Evolutionary conservation across 2,329 filamentous ascomycete species (phyloP).

Genomic region (Metarhizium brunneum): DNA sequence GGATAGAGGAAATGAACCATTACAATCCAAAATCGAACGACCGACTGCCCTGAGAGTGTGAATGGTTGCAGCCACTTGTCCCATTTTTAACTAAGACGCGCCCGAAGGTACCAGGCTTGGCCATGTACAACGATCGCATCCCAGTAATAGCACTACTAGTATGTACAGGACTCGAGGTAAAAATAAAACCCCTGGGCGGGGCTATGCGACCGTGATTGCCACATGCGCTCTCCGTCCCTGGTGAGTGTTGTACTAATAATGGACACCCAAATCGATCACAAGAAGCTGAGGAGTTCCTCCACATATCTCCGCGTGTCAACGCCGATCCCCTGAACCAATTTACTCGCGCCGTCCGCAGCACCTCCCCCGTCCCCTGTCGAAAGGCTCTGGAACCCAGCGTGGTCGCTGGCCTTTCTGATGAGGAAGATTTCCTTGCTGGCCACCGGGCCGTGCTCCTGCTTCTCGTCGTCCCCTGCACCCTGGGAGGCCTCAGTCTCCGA

Average conservation of each 20-base stretch:
- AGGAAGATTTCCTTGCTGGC: constrained; percentile 52
- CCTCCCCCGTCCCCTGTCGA: constrained; percentile 28
- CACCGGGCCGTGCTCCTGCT: constrained; percentile 1
- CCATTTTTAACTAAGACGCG: too few relatives aligned
- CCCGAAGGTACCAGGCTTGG: too few relatives aligned
- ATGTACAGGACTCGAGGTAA: too few relatives aligned
- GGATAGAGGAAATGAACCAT: too few relatives aligned
- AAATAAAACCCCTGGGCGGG: too few relatives aligned
- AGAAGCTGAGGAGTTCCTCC: constrained; percentile 58
- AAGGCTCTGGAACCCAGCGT: constrained; percentile 29
- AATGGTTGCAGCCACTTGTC: too few relatives aligned
- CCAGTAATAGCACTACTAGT: too few relatives aligned
- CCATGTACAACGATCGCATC: too few relatives aligned
- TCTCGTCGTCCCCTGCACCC: neutral
- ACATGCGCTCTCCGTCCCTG: too few relatives aligned
- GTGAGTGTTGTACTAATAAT: neutral
- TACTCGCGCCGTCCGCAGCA: constrained; percentile 47
- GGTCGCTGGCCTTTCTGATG: constrained; percentile 50
- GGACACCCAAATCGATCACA: constrained; percentile 11
- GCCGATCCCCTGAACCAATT: constrained; percentile 63
- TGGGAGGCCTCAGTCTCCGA: neutral
- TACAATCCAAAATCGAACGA: too few relatives aligned
- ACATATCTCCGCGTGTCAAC: constrained; percentile 69
- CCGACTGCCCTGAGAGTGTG: too few relatives aligned
- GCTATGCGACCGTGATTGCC: too few relatives aligned